Conservation (phyloP, 257 asterid genomes). For the Solanum etuberosum region DNA sequence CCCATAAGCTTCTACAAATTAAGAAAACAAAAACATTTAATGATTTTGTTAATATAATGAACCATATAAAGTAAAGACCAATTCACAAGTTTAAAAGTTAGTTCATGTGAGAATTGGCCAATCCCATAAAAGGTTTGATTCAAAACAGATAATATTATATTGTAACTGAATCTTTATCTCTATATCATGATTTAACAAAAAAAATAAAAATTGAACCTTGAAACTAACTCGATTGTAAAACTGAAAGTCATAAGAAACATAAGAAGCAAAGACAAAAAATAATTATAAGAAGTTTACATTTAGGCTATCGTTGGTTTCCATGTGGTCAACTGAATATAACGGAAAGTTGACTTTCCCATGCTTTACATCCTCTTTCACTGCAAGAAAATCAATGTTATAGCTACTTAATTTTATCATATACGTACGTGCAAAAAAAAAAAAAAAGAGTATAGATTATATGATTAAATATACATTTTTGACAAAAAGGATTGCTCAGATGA, state of each 20-base stretch:
- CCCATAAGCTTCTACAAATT: slow-evolving; percentile 18
- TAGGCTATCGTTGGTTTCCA: slow-evolving; percentile 2
- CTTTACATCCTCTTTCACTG: neutral
- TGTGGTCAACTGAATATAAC: neutral
- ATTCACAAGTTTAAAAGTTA: neutral
- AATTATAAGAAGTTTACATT: neutral
- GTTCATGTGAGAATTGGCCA: neutral
- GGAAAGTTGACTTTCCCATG: neutral
- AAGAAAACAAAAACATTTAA: neutral
- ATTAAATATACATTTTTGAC: neutral
- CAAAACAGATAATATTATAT: neutral
- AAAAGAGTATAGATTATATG: neutral
- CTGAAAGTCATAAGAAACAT: neutral
- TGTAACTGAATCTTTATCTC: fast-evolving
- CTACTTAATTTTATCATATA: neutral
- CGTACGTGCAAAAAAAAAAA: neutral
- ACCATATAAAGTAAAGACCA: neutral
- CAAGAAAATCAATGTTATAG: neutral
- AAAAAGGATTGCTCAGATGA: neutral
- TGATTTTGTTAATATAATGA: neutral
- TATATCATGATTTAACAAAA: neutral
- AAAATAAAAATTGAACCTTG: neutral
- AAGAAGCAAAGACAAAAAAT: neutral
- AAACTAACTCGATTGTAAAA: neutral
- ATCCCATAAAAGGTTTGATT: neutral